Evolutionary conservation across 202 grass and related monocot genomes (phyloP), one percentile per base, ranked within the genome.

Genomic region (Bolboschoenoplectus hybrid): DNA sequence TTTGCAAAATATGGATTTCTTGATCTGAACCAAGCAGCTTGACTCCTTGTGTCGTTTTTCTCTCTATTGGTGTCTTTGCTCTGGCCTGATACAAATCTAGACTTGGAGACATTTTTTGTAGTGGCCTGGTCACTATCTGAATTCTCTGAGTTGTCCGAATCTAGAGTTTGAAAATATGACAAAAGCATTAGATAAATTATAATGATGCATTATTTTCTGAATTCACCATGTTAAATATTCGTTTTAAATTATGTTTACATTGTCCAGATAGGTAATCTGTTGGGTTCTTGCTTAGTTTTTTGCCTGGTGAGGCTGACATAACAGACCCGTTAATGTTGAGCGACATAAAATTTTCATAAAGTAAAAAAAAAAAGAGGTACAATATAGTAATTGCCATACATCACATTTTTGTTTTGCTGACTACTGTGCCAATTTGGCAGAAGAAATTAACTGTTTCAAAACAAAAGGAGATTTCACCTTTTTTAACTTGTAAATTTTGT

Each of bases 1-100:
- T 81, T 81, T 0, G 8, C 17, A 63, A 81, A 81, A 19, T 81
- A 43, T 26, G 78, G 78, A 43, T 81, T 81, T 17, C 19, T 19
- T 14, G 56, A 81, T 61, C 16, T 20, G 35, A 81, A 81, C 38
- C 8, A 11, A 43, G 55, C 32, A 43, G 36, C 78, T 81, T 62
- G 26, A 38, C 8, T 9, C 16, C 16, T 74, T 40, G 56, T 43
- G 17, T 5, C 4, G 16, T 26, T 41, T 63, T n/a, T 63, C 78
- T 46, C 38, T 44, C 16, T 44, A 20, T 64, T n/a, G 8, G 36
- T 10, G 20, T 63, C 14, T 43, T 36, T 34, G 16, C 19, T 81
- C 39, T 13, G 78, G 26, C 34, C 17, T 62, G 78, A 63, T 81
- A 43, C 34, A 8, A 62, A 43, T 57, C 49, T 38, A 3, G 20